Percentiles rank a stretch among this genome's conserved stretches.
These are phyloP conservation scores for Cutaneotrichosporon sp. DNA, from an alignment of 1,284 basidiomycete genomes.

Conservation along the genomic window DNA sequence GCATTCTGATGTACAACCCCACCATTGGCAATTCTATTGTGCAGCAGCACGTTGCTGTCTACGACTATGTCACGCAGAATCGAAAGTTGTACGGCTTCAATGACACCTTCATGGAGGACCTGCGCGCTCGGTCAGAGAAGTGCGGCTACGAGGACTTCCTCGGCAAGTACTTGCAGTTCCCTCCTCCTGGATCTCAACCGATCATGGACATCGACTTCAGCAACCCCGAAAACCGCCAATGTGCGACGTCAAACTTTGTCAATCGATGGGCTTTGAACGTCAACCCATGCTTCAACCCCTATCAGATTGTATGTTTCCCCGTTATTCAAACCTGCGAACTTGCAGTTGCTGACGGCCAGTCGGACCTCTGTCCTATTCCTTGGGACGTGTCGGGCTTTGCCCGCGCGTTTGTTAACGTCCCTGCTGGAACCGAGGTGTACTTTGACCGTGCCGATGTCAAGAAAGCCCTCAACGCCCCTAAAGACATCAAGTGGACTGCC, in stretches of 20 bases:
- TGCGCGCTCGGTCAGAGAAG: conserved; percentile 51
- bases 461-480: conserved; percentile 64
- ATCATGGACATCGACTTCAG: conserved; percentile 38
- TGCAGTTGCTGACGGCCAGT: neutral
- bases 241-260: conserved; percentile 62
- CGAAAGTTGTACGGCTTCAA: conserved; percentile 19
- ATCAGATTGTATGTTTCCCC: conserved; percentile 55
- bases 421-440: conserved; percentile 48
- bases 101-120: conserved; percentile 57
- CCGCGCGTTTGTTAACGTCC: neutral
- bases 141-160: conserved; percentile 64
- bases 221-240: conserved; percentile 44
- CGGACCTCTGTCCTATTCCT: conserved; percentile 53
- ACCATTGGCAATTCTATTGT: conserved; percentile 52
- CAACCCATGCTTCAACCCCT: conserved; percentile 71
- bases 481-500: conserved; percentile 58
- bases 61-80: conserved; percentile 12
- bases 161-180: conserved; percentile 58
- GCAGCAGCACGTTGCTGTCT: conserved; percentile 60
- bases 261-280: conserved; percentile 51
- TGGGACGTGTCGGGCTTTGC: conserved; percentile 64
- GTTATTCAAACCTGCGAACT: too few relatives aligned
- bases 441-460: conserved; percentile 68
- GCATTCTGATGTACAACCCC: conserved; percentile 32
- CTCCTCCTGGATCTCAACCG: conserved; percentile 52